Evolutionary conservation across 257 asterid genomes (phyloP).

Genomic region (Solanum chiquidenum): DNA sequence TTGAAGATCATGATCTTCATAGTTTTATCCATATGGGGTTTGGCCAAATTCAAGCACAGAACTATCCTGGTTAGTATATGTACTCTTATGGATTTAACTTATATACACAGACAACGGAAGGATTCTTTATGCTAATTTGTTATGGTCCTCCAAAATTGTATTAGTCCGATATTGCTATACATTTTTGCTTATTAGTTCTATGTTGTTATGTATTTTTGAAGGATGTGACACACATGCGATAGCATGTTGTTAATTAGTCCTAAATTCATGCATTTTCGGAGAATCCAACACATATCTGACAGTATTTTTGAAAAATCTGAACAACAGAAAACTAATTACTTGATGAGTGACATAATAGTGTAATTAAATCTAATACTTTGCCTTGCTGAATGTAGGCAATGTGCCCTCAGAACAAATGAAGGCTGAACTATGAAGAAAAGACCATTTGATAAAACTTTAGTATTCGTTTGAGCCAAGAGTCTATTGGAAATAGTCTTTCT

Average conservation of each 20-base stretch:
- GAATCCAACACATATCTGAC: background rate
- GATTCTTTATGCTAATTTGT: background rate
- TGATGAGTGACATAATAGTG: background rate
- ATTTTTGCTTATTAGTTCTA: background rate
- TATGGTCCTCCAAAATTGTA: background rate
- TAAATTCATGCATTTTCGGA: background rate
- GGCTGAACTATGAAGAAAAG: slow-evolving; percentile 40
- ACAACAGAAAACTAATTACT: background rate
- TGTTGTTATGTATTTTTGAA: background rate
- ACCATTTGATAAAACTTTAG: slow-evolving; percentile 10
- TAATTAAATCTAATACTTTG: background rate
- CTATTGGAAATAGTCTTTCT: background rate
- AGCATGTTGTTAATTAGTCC: background rate
- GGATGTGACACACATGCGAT: background rate
- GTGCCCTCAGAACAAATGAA: slow-evolving; percentile 39
- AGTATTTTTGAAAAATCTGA: background rate
- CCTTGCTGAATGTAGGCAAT: slow-evolving; percentile 29
- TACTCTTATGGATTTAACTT: background rate
- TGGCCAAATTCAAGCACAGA: slow-evolving; percentile 49
- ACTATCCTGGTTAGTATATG: slow-evolving; percentile 45
- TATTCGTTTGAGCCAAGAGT: slow-evolving; percentile 16
- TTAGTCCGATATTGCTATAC: background rate
- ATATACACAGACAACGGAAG: background rate
- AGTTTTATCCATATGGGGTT: slow-evolving; percentile 76
- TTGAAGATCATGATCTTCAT: slow-evolving; percentile 72